These are phyloP conservation scores for Cryptomeria japonica DNA, from an alignment of 75 land plant species.

Conservation along the genomic window DNA sequence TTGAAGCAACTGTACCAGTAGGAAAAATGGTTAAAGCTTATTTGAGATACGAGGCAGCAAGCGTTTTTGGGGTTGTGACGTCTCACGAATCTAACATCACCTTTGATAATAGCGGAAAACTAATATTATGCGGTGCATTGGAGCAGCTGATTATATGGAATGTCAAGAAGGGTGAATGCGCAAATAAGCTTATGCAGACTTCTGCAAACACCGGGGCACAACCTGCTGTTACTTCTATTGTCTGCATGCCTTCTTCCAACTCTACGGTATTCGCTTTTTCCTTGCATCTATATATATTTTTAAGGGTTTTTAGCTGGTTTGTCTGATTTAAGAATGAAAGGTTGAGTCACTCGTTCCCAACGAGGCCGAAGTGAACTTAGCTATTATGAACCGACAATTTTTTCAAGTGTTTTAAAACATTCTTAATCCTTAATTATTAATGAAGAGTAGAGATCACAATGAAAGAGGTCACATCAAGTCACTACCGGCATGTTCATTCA, in stretches of 20 bases:
- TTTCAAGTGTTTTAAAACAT: too few species aligned
- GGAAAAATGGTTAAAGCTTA: constrained; percentile 89
- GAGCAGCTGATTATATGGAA: constrained; percentile 84
- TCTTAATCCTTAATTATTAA: too few species aligned
- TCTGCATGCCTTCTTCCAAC: constrained; percentile 53
- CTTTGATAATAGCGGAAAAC: constrained; percentile 80
- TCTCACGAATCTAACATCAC: constrained; percentile 70
- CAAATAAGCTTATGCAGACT: constrained; percentile 51
- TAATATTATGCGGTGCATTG: constrained; percentile 75
- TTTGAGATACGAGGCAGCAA: constrained; percentile 83
- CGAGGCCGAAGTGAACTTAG: too few species aligned
- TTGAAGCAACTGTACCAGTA: neutral
- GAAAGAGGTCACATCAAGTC: too few species aligned
- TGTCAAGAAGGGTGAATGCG: constrained; percentile 66
- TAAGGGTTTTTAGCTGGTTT: neutral
- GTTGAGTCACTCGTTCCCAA: too few species aligned
- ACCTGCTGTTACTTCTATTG: constrained; percentile 71
- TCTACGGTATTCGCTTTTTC: neutral
- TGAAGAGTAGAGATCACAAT: too few species aligned
- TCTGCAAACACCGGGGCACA: constrained; percentile 32
- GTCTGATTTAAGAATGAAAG: neutral
- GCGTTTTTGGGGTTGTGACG: constrained; percentile 78
- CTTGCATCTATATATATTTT: neutral
- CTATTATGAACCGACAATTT: too few species aligned
- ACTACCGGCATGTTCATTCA: too few species aligned